Evolutionary conservation across 2,329 filamentous ascomycete species (phyloP).

Genomic region (Mollisiaceae sp.): DNA sequence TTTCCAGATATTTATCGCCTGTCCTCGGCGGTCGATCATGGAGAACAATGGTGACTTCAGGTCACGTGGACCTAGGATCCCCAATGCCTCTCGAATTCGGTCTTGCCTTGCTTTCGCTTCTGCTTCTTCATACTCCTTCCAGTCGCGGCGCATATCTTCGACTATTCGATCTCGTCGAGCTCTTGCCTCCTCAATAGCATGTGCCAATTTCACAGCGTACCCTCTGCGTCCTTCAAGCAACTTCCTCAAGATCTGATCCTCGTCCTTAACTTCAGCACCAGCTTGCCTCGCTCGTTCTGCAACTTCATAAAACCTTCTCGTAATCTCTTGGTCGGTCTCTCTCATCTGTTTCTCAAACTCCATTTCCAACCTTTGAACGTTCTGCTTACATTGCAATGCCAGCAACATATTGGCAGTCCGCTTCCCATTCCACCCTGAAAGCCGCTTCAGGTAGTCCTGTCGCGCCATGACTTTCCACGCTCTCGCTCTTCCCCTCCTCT

Average conservation of each 20-base stretch:
- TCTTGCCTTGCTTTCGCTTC: conserved; percentile 22
- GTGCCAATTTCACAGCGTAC: background rate
- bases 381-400: conserved; percentile 3
- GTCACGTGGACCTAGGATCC: conserved; percentile 33
- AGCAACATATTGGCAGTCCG: conserved; percentile 10
- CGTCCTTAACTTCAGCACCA: background rate
- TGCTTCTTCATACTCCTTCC: conserved; percentile 27
- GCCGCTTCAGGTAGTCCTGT: conserved; percentile 21
- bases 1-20: conserved; percentile 35
- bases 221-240: background rate
- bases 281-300: background rate
- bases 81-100: conserved; percentile 27
- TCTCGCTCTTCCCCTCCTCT: conserved; percentile 13
- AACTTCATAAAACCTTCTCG: conserved; percentile 23
- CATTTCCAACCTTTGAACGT: conserved; percentile 19
- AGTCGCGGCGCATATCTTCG: conserved; percentile 19
- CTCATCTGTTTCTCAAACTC: conserved; percentile 21
- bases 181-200: conserved; percentile 20
- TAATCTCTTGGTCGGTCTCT: conserved; percentile 21
- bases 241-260: conserved; percentile 4
- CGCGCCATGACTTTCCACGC: conserved; percentile 22
- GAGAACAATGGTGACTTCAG: conserved; percentile 29
- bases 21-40: conserved; percentile 30
- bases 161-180: conserved; percentile 18
- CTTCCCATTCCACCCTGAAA: conserved; percentile 21